These are phyloP conservation scores for Myrica gale DNA, from an alignment of 306 rosid genomes.

Conservation along the genomic window DNA sequence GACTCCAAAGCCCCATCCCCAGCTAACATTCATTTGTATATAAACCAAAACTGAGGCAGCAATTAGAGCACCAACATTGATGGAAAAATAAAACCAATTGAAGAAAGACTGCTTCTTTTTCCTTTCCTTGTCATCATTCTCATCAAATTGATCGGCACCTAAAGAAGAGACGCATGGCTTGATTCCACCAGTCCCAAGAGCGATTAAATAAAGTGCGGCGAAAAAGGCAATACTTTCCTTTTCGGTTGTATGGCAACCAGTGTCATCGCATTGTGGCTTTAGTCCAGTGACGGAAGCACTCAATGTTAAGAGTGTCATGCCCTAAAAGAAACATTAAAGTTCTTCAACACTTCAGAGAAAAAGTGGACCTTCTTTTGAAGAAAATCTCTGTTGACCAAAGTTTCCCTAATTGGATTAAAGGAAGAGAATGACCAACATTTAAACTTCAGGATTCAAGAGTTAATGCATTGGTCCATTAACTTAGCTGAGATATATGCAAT, in stretches of 20 bases:
- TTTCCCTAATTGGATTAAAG: background rate
- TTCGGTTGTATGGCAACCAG: constrained; percentile 51
- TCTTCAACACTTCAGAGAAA: constrained; percentile 3
- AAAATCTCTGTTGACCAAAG: background rate
- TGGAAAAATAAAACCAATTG: constrained; percentile 89
- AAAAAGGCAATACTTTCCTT: constrained; percentile 46
- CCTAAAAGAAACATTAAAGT: constrained; percentile 33
- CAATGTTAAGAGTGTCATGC: constrained; percentile 61
- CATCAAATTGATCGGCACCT: constrained; percentile 90
- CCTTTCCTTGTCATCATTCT: constrained; percentile 52
- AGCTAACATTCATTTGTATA: constrained; percentile 78
- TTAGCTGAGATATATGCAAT: background rate
- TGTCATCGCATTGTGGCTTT: constrained; percentile 47
- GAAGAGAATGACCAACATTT: constrained; percentile 2
- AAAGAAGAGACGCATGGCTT: constrained; percentile 90
- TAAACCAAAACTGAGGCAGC: constrained; percentile 80
- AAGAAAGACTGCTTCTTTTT: constrained; percentile 67
- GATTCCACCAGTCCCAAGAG: constrained; percentile 86
- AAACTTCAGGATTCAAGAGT: background rate
- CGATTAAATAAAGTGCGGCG: constrained; percentile 69
- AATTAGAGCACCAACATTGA: constrained; percentile 67
- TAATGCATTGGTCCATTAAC: background rate
- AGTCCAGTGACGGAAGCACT: constrained; percentile 62
- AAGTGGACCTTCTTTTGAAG: too few species aligned
- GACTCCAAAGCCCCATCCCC: constrained; percentile 93